phyloP scores from a whole-genome alignment of 495 filamentous ascomycete species.

The Penicillium parvum region DNA sequence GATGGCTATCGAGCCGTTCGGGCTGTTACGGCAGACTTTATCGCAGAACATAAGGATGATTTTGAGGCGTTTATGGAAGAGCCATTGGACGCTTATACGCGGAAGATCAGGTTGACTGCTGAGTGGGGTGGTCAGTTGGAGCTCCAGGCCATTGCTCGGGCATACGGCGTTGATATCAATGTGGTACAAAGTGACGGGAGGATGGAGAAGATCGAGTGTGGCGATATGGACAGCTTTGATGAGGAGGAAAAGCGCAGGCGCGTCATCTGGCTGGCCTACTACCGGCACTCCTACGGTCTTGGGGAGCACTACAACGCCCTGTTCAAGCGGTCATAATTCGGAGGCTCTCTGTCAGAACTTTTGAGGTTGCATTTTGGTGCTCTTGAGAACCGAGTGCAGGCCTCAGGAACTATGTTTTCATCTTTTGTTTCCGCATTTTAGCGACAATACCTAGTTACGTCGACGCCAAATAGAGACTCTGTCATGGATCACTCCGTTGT shows the following conservation, averaged over 20 bases:
- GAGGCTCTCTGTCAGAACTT: neutral
- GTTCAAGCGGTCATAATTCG: constrained; percentile 20
- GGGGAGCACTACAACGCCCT: constrained; percentile 98
- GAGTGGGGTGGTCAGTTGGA: constrained; percentile 97
- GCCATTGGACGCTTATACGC: constrained; percentile 65
- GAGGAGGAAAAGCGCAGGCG: constrained; percentile 40
- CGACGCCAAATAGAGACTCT: constrained; percentile 37
- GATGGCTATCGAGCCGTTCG: constrained; percentile 46
- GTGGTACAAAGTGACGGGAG: constrained; percentile 78
- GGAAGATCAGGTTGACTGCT: constrained; percentile 78
- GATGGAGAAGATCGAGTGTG: constrained; percentile 68
- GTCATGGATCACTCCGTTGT: constrained; percentile 33
- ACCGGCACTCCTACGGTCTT: constrained; percentile 83
- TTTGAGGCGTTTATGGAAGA: constrained; percentile 78
- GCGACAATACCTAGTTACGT: constrained; percentile 19
- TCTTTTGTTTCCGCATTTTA: neutral
- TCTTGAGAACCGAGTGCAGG: neutral
- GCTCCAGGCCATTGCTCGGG: constrained; percentile 75
- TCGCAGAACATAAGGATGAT: constrained; percentile 53
- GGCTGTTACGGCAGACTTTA: constrained; percentile 53
- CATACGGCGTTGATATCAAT: constrained; percentile 76
- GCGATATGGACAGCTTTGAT: constrained; percentile 36
- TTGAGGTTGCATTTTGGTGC: neutral
- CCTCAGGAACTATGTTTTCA: neutral
- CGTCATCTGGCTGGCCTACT: constrained; percentile 88